Evolutionary conservation across 1,284 basidiomycete genomes (phyloP), one percentile per base, ranked within the genome.

Genomic region (Ceratobasidium sp.): DNA sequence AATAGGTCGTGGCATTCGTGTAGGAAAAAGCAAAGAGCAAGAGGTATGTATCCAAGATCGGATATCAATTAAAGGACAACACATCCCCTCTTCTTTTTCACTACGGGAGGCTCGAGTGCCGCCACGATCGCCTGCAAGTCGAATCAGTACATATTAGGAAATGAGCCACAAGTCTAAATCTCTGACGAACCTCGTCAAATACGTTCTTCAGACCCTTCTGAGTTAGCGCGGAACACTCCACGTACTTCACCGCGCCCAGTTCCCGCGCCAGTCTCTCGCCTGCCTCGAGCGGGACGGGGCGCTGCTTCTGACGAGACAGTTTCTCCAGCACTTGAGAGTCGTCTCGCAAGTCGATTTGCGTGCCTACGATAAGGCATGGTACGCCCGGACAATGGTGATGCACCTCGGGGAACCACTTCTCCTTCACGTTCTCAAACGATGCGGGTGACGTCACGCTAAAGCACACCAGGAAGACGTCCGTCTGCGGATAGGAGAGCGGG

Each of bases 331-430:
- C 96, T 80, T 92, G 90, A 54, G 90, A 85, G 83, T 99, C 98
- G 81, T 98, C 97, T 81, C 98, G 89, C 84, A 99, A 84, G 89
- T 99, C 98, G 82, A 99, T 89, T 86, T 99, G 98, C 48, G 98
- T 99, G 78, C 98, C 97, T 74, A 99, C 97, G 81, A 99, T 98
- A 80, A 99, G 90, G 88, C 97, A 98, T 78, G 97, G 97, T 74
- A 99, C 97, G 75, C 97, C 97, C n/a, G 98, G 98, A 88, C 98
- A 99, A 84, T 99, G 97, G 84, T 99, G 97, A 83, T 97, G 96
- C 66, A 99, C 97, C 86, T 99, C 98, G 33, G 97, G 98, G 89
- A 99, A 98, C 97, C 97, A 99, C 84, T 99, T 99, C 86, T 99
- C 97, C 89, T 98, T 99, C 81, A 99, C 97, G 92, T 99, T 99